Evolutionary conservation across 441 rosid species (phyloP).

Genomic region (Metrosideros polymorpha): DNA sequence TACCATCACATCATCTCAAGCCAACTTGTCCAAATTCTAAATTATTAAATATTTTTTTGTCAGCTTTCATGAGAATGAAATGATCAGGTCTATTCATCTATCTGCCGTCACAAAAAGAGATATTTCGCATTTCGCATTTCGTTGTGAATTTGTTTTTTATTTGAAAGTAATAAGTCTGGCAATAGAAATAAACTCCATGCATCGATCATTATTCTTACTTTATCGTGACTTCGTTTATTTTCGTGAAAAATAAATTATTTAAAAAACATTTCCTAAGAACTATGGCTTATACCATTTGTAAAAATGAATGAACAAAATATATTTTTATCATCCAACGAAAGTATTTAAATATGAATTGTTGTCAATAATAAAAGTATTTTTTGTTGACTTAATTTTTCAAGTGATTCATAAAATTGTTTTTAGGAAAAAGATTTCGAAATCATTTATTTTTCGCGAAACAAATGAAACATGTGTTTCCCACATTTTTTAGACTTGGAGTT

Average conservation of each 20-base stretch:
- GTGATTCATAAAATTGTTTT: fast-evolving
- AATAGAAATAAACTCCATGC: not conserved
- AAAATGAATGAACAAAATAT: not conserved
- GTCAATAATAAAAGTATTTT: not conserved
- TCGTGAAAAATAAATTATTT: not conserved
- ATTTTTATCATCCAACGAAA: fast-evolving
- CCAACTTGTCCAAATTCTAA: not conserved
- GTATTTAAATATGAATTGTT: not conserved
- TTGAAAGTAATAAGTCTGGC: not conserved
- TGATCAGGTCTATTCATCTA: not conserved
- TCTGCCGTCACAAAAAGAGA: not conserved
- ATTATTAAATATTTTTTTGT: not conserved
- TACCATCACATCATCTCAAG: not conserved
- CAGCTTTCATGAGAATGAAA: not conserved
- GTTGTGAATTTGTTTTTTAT: not conserved
- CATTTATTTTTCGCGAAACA: not conserved
- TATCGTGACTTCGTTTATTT: not conserved
- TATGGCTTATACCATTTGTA: not conserved
- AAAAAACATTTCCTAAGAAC: not conserved
- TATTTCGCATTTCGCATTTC: not conserved
- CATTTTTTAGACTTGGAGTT: not conserved
- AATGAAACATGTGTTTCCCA: not conserved
- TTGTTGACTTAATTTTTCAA: not conserved
- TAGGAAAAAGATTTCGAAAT: not conserved
- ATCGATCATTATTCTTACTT: not conserved